These are phyloP conservation scores for Tetrapisispora namnaoensis DNA, from an alignment of 805 yeast species.

Conservation along the genomic window DNA sequence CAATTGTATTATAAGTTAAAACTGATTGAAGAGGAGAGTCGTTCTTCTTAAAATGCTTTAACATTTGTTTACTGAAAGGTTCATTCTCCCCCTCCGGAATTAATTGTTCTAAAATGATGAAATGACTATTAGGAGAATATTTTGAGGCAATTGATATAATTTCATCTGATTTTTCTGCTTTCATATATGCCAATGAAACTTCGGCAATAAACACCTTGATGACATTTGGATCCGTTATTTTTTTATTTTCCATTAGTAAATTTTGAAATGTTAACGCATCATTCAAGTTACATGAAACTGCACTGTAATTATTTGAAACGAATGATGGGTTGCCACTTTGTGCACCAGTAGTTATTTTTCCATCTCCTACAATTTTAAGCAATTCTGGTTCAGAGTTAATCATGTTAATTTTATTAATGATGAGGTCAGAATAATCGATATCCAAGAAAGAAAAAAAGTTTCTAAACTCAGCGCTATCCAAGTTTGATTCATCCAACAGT, in stretches of 20 bases:
- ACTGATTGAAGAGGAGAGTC: constrained; percentile 65
- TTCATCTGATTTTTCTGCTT: constrained; percentile 51
- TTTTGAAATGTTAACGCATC: constrained; percentile 32
- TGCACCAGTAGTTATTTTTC: constrained; percentile 19
- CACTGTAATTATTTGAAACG: constrained; percentile 37
- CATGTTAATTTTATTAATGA: constrained; percentile 44
- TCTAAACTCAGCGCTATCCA: constrained; percentile 21
- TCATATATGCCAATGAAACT: constrained; percentile 76
- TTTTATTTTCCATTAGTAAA: constrained; percentile 2
- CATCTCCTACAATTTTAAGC: constrained; percentile 33
- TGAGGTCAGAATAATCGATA: constrained; percentile 66
- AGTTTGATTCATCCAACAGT: constrained; percentile 29
- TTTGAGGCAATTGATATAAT: constrained; percentile 40
- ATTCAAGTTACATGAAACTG: constrained; percentile 61
- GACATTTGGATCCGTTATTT: constrained; percentile 19
- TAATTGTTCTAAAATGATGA: constrained; percentile 60
- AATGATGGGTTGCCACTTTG: constrained; percentile 1
- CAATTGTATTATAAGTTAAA: constrained; percentile 40
- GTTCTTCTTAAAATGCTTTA: constrained; percentile 56
- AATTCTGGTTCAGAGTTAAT: constrained; percentile 42
- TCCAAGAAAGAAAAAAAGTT: constrained; percentile 47
- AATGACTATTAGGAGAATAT: constrained; percentile 41
- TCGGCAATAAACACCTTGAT: constrained; percentile 64
- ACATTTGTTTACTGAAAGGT: constrained; percentile 67
- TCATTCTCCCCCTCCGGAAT: constrained; percentile 53